Evolutionary conservation across 306 rosid species (phyloP).

Genomic region (Castanospermum australe): DNA sequence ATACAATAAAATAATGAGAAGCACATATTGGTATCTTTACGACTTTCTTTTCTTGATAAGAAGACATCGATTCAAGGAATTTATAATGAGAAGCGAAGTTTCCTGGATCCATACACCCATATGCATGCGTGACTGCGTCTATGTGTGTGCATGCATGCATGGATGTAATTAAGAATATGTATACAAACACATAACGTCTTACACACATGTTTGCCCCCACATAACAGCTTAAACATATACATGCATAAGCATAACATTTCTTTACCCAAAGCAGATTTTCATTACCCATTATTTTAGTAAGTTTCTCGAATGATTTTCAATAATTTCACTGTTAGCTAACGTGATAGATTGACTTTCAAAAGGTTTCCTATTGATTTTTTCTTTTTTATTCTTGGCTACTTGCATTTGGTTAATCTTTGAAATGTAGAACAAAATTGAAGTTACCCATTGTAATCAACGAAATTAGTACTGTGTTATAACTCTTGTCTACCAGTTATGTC

Average conservation of each 20-base stretch:
- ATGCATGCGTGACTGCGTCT: too few species aligned
- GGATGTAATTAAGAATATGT: neutral
- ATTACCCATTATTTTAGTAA: neutral
- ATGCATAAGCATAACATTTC: neutral
- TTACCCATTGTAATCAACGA: neutral
- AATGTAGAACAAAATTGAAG: neutral
- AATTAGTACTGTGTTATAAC: neutral
- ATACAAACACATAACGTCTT: neutral
- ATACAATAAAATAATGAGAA: neutral
- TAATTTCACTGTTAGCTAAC: neutral
- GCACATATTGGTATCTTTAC: neutral
- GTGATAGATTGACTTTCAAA: neutral
- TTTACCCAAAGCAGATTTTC: neutral
- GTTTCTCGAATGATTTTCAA: neutral
- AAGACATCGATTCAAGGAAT: neutral
- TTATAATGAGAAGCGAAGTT: conserved; percentile 1
- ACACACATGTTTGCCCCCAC: neutral
- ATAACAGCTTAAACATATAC: too few species aligned
- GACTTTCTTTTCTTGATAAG: conserved; percentile 1
- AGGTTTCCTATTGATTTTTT: neutral
- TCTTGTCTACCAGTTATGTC: neutral
- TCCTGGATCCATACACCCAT: neutral
- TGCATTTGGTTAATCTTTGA: neutral
- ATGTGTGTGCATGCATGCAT: neutral
- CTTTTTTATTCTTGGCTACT: too few species aligned